Percentiles rank a stretch among this genome's conserved stretches.
These are phyloP conservation scores for Xylaria curta DNA, from an alignment of 495 filamentous ascomycete species.

Conservation along the genomic window DNA sequence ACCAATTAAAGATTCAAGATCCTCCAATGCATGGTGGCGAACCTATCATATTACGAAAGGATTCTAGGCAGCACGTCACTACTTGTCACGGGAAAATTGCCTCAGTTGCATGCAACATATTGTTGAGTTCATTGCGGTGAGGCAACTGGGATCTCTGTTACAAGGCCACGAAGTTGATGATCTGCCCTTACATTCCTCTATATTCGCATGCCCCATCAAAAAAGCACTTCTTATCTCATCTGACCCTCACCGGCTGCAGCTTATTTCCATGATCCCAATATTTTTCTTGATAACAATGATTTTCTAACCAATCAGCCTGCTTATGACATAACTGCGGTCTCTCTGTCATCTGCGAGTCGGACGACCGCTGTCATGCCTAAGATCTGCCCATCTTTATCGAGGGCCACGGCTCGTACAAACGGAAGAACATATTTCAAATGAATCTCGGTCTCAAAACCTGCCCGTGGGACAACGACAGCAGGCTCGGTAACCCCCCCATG, in stretches of 20 bases:
- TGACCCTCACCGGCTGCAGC: not conserved
- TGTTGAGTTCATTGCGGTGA: not conserved
- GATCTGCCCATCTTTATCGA: slow-evolving; percentile 24
- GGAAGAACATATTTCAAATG: not conserved
- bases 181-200: not conserved
- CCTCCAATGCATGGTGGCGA: not conserved
- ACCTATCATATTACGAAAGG: not conserved
- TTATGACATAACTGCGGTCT: not conserved
- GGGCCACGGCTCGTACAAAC: slow-evolving; percentile 30
- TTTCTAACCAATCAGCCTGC: not conserved
- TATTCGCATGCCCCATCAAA: not conserved
- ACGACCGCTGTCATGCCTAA: slow-evolving; percentile 21
- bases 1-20: not conserved
- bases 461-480: slow-evolving; percentile 8
- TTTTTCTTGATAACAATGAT: not conserved
- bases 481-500: slow-evolving; percentile 16
- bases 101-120: not conserved
- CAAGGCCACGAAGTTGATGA: not conserved
- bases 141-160: not conserved
- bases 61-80: not conserved
- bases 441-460: slow-evolving; percentile 39
- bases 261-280: not conserved
- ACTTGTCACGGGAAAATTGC: not conserved
- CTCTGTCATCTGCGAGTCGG: not conserved
- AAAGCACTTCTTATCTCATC: not conserved